These are phyloP conservation scores for Aspergillus neotritici DNA, from an alignment of 2,329 filamentous ascomycete genomes.

Conservation along the genomic window DNA sequence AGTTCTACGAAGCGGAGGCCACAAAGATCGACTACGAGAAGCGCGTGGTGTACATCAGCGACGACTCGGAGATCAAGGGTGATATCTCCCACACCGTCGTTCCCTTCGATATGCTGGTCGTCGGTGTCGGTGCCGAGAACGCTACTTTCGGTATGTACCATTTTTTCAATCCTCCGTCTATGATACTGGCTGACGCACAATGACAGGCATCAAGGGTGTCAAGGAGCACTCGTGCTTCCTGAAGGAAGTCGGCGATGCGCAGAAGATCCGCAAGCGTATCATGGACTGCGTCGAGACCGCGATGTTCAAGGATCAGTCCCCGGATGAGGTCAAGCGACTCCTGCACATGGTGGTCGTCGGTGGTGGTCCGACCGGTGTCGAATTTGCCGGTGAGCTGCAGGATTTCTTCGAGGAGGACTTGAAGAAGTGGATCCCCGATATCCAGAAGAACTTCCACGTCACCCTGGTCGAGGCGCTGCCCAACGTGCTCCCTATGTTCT, in stretches of 20 bases:
- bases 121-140: conserved; percentile 96
- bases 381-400: conserved; percentile 96
- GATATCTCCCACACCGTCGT: conserved; percentile 77
- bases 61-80: conserved; percentile 90
- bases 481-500: conserved; percentile 93
- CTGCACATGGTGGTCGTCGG: conserved; percentile 97
- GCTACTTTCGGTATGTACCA: conserved; percentile 74
- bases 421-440: conserved; percentile 95
- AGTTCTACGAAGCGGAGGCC: conserved; percentile 96
- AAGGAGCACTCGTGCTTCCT: conserved; percentile 94
- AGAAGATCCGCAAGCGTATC: conserved; percentile 94
- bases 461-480: conserved; percentile 96
- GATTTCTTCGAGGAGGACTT: conserved; percentile 99
- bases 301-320: conserved; percentile 90
- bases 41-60: conserved; percentile 81
- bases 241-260: conserved; percentile 95
- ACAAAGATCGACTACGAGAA: conserved; percentile 91
- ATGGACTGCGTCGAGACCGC: conserved; percentile 99
- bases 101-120: conserved; percentile 94
- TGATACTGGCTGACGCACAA: conserved; percentile 7
- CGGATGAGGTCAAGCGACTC: conserved; percentile 84
- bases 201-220: conserved; percentile 75
- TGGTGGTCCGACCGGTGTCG: conserved; percentile 92
- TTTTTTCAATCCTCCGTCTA: not conserved
- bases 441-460: conserved; percentile 90